Evolutionary conservation across 169 alveolate species (phyloP), one percentile per base, ranked within the genome.

Genomic region (Eimeria falciformis): DNA sequence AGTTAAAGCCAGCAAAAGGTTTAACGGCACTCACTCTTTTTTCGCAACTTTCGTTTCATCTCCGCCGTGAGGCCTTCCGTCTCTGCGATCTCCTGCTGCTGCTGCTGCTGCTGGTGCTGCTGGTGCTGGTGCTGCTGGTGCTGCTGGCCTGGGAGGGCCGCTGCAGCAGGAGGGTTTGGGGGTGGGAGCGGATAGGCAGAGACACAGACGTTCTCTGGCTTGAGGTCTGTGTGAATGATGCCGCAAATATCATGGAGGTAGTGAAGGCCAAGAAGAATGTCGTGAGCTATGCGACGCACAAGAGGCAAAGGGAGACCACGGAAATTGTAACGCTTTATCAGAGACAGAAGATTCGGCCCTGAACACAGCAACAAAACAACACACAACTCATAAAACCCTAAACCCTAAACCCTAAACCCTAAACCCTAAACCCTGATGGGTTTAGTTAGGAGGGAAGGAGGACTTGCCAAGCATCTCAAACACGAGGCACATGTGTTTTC

Each of bases 191-290:
- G 94, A 7, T 94, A 93, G 77, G 94, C 90, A 25, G 94, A 90
- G 53, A 94, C 96, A 73, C 94, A 75, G 45, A 99, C 99, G 94
- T 99, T 99, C 95, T 99, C 99, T 29, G 99, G 99, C 95, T 99
- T 99, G 90, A 99, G 96, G 96, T 99, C 99, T 17, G 99, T 99
- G 95, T 99, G 99, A 91, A 99, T 99, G 73, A 99, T 98, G 85
- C 98, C 97, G 86, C 97, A 95, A 25, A 91, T 75, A 77, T 91
- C 97, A 92, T 98, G 99, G 73, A 99, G 96, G 94, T 98, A 99
- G 94, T 99, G 99, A 62, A 99, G 94, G 18, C 99, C 99, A 82
- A 98, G 96, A 81, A 99, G 94, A 18, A 98, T 98, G 93, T 99
- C 99, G 43, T 98, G 97, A 23, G 99, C 98, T 56, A 99, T 97